Evolutionary conservation across 2,329 filamentous ascomycete species (phyloP).

Genomic region (Allantophomopsis lycopodina): DNA sequence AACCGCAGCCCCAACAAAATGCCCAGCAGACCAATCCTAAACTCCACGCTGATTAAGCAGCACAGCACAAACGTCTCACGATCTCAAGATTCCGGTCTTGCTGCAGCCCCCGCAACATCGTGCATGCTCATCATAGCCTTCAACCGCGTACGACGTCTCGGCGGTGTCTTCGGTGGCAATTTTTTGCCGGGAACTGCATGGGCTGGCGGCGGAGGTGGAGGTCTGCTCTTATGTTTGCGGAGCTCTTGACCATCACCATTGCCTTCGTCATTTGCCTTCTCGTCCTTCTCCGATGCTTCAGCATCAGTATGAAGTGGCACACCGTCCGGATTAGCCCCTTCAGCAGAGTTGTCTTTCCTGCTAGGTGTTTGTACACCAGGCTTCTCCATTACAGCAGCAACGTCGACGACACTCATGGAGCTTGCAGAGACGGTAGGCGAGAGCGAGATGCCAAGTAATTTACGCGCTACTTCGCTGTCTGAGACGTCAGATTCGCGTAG

Average conservation of each 20-base stretch:
- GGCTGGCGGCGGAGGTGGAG: slow-evolving; percentile 13
- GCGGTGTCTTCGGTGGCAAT: slow-evolving; percentile 18
- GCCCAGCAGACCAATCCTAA: too few relatives aligned
- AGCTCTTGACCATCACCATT: not conserved
- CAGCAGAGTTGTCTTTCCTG: slow-evolving; percentile 25
- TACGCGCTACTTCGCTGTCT: slow-evolving; percentile 34
- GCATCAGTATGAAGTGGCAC: not conserved
- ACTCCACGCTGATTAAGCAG: too few relatives aligned
- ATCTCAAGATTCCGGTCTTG: too few relatives aligned
- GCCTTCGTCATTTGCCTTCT: slow-evolving; percentile 6
- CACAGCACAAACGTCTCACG: too few relatives aligned
- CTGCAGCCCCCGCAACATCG: too few relatives aligned
- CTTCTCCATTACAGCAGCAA: slow-evolving; percentile 69
- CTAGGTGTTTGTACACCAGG: slow-evolving; percentile 74
- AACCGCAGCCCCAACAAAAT: too few relatives aligned
- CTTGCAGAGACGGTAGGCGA: slow-evolving; percentile 53
- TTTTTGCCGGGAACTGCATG: slow-evolving; percentile 10
- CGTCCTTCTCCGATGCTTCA: slow-evolving; percentile 6
- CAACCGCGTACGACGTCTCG: slow-evolving; percentile 16
- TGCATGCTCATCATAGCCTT: slow-evolving; percentile 8
- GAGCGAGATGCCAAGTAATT: slow-evolving; percentile 58
- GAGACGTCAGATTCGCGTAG: slow-evolving; percentile 31
- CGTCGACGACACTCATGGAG: slow-evolving; percentile 61
- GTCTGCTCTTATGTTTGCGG: slow-evolving; percentile 2
- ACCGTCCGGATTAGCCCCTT: slow-evolving; percentile 11